Evolutionary conservation across 2,329 filamentous ascomycete species (phyloP), one percentile per base, ranked within the genome.

Genomic region (Falciphora oryzae): DNA sequence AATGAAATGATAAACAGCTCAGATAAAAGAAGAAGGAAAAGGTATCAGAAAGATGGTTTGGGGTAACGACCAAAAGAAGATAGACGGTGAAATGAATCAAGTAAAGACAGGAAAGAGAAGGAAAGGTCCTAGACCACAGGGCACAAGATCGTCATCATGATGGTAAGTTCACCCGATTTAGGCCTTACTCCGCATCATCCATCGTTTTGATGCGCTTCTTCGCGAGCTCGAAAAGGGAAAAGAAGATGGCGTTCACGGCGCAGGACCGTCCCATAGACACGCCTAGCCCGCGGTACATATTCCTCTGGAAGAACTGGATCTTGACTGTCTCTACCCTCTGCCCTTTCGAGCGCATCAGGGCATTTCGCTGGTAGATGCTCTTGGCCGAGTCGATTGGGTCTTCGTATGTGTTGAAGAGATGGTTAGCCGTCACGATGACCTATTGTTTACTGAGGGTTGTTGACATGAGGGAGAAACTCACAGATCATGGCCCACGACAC

Each of bases 181-280:
- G 8, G 8, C 50, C 50, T 58, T 44, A 62, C 18, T n/a, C 56
- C 25, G 35, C 16, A 62, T 85, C 81, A 56, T 85, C 81, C 68
- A 84, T 76, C 13, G 78, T 75, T 71, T 84, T 83, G 75, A 87
- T 85, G 68, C 82, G 81, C 74, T 88, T 89, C 79, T 95, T 95
- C 71, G 91, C 84, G 71, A 92, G 88, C 77, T 96, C 92, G 74
- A 95, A 96, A 56, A 88, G 89, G 58, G 90, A 93, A 78, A 96
- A 96, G 82, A 96, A 96, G 71, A 96, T 90, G 69, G 91, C 91
- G 74, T 96, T 96, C 70, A 95, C 88, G 63, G 92, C 82, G 71
- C 90, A 93, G 16, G 91, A 93, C 65, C 92, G 87, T 69, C 86
- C 84, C 87, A 95, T 93, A 53, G 90, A 93, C 31, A 95, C 91